A percentile compares a stretch with the other conserved stretches of the same genome.
These are phyloP conservation scores for Alternaria sp. DNA, from an alignment of 2,329 filamentous ascomycete genomes.

Conservation along the genomic window DNA sequence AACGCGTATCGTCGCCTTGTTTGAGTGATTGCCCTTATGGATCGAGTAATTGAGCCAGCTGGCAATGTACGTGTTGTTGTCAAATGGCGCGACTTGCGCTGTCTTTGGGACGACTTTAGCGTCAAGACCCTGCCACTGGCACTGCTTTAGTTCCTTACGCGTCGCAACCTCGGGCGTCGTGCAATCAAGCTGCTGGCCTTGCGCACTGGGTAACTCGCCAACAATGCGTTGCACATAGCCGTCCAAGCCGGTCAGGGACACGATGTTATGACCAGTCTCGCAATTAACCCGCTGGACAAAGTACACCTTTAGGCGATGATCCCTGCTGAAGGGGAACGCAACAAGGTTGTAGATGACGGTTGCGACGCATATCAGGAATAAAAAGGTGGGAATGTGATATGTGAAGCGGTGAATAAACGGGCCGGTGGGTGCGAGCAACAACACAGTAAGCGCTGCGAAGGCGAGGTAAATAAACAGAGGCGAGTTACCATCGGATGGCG, in stretches of 20 bases:
- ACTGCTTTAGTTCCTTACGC: slow-evolving; percentile 64
- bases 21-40: slow-evolving; percentile 53
- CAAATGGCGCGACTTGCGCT: slow-evolving; percentile 30
- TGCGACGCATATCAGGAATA: slow-evolving; percentile 73
- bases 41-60: slow-evolving; percentile 72
- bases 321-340: slow-evolving; percentile 85
- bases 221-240: slow-evolving; percentile 62
- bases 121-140: slow-evolving; percentile 72
- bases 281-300: slow-evolving; percentile 85
- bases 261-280: slow-evolving; percentile 69
- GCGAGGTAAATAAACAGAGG: slow-evolving; percentile 74
- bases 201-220: slow-evolving; percentile 71
- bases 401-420: slow-evolving; percentile 89
- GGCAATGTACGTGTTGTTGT: slow-evolving; percentile 34
- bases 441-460: slow-evolving; percentile 69
- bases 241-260: slow-evolving; percentile 56
- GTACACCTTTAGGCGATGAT: slow-evolving; percentile 82
- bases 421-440: slow-evolving; percentile 76
- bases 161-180: slow-evolving; percentile 49
- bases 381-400: slow-evolving; percentile 78
- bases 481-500: slow-evolving; percentile 80
- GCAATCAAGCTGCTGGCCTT: slow-evolving; percentile 61
- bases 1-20: slow-evolving; percentile 68
- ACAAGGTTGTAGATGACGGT: slow-evolving; percentile 85
- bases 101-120: slow-evolving; percentile 66